phyloP scores from a whole-genome alignment of 176 grass and related monocot genomes.

The Zizania latifolia region DNA sequence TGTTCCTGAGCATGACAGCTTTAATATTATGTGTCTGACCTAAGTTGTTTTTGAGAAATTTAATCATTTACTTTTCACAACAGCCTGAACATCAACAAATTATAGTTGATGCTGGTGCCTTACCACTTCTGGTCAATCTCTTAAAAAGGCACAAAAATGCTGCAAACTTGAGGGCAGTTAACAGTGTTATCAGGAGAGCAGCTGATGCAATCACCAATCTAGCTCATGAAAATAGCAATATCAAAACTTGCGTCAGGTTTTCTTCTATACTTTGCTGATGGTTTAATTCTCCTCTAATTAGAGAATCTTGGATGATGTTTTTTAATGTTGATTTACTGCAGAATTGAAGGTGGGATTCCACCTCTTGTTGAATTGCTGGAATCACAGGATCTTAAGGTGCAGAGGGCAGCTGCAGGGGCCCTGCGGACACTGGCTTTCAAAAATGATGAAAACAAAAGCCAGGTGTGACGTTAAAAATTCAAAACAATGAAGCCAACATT shows the following conservation, averaged over 20 bases:
- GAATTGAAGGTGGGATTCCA: constrained; percentile 96
- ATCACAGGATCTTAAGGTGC: constrained; percentile 89
- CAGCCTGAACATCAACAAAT: constrained; percentile 99
- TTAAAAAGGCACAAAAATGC: constrained; percentile 74
- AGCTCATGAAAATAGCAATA: constrained; percentile 99
- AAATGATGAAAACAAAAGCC: constrained; percentile 96
- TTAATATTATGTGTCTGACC: neutral
- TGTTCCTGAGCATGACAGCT: neutral
- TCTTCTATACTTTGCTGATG: neutral
- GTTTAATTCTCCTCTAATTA: neutral
- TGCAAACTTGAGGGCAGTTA: constrained; percentile 60
- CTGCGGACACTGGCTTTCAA: constrained; percentile 96
- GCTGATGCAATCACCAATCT: constrained; percentile 99
- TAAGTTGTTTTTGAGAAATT: neutral
- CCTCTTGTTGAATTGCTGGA: constrained; percentile 95
- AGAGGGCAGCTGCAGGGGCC: constrained; percentile 96
- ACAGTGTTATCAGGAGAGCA: constrained; percentile 94
- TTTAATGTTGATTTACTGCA: constrained; percentile 30
- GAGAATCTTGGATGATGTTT: constrained; percentile 19
- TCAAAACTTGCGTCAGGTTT: constrained; percentile 95
- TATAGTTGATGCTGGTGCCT: constrained; percentile 96
- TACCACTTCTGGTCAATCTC: constrained; percentile 78
- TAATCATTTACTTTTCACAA: constrained; percentile 27
- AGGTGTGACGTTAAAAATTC: constrained; percentile 42
- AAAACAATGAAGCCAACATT: constrained; percentile 11